Base-by-base conservation (phyloP, 257 asterid genomes). In the Scutellaria barbata region DNA sequence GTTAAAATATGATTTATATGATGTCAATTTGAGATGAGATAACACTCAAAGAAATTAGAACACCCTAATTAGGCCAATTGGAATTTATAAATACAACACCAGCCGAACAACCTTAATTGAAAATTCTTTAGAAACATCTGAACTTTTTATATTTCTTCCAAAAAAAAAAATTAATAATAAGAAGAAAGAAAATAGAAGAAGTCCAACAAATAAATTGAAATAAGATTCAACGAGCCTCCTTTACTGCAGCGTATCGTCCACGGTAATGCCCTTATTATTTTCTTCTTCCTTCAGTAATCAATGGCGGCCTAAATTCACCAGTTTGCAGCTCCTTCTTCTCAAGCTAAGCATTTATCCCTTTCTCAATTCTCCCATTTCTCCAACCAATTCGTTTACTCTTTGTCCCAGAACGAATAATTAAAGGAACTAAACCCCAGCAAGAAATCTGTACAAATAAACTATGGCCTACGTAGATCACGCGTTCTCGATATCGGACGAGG, bases 401-500 rank as follows among this genome's bases (percentile, higher is more conserved):
- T 40, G 61, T 25, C 7, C 62, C 55, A 45, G 1, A 40, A 54
- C 39, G 9, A 52, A 54, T 56, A 63, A 30, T 42, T 67, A 14
- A 46, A 57, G 77, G 61, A 14, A 45, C 14, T 10, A 12, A 43
- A 17, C 56, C 46, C 71, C 33, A 13, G 6, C 8, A 56, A 33
- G 51, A 43, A 25, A 22, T 74, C 68, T 25, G 46, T 46, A 12
- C 30, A 20, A 59, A 18, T 22, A 8, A 62, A 12, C 35, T 13
- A 93, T 95, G 99, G 99, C 99, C 56, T 95, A 95, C 51, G 98
- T 91, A 13, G 98, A 91, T 89, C 99, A 92, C 79, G 90, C 99
- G 5, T 95, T 95, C 81, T 95, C 99, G 81, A 91, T 95, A 22
- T 88, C 99, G 65, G 99, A 95, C 69, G 99, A 95, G 77, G 99